Base-by-base conservation (phyloP, 495 filamentous ascomycete genomes). In the Penicillium cataractarum region DNA sequence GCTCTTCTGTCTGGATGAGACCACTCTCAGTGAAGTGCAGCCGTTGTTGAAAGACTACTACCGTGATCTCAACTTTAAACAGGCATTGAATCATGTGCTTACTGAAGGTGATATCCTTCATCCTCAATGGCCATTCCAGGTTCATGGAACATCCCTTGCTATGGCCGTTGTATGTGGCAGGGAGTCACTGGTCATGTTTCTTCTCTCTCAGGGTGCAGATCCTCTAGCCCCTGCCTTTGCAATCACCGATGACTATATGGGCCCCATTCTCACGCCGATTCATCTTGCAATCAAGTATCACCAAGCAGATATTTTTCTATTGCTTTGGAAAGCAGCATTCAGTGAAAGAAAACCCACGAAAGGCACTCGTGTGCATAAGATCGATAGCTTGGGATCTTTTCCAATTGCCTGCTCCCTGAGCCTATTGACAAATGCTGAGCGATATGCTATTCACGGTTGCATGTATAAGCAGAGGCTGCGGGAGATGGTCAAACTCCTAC, bases 231-330 rank as follows among this genome's bases (percentile, higher is more conserved):
- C 31, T 24, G 33, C 54, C 13, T 44, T 63, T 57, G 35, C 26
- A 4, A 32, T 2, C 5, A 19, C 24, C 27, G 61, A 57, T 2
- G 54, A 46, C 24, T 24, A 58, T n/a, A 31, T 33, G 55, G 57
- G 49, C n/a, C 65, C 60, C n/a, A 49, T 6, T 22, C 65, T 70
- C 60, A 68, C 67, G 10, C 65, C 71, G 1, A 68, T 74, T 29
- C 71, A 74, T 42, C 46, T 74, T 44, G 71, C 71, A 42, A 42
- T 70, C 33, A 64, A 65, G 33, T 72, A 66, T 48, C 71, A 73
- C 49, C 57, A 57, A 7, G 32, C 65, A 9, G 57, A 71, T 46
- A 64, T 71, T 21, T 29, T 71, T 13, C 33, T 57, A 12, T 15
- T 62, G 6, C 57, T 73, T 32, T 61, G 70, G 35, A 19, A 63